phyloP scores from a whole-genome alignment of 768 basidiomycete genomes.

The Boletus bicolor region DNA sequence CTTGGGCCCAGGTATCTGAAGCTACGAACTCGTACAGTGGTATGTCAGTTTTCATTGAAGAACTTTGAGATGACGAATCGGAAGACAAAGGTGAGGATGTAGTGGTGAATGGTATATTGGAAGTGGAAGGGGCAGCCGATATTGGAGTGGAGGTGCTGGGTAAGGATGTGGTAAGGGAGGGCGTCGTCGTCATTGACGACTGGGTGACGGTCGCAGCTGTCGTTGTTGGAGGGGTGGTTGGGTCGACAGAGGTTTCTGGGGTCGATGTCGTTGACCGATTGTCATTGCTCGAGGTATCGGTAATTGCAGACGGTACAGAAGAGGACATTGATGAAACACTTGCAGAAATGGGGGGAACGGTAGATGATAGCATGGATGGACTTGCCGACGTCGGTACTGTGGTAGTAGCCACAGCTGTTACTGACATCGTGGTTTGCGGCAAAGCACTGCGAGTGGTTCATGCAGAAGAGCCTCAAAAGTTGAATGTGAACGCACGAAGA shows the following conservation, averaged over 20 bases:
- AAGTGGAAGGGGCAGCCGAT: slow-evolving; percentile 15
- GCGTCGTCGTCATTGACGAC: slow-evolving; percentile 8
- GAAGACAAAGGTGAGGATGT: slow-evolving; percentile 7
- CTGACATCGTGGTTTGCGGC: slow-evolving; percentile 10
- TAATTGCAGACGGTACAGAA: slow-evolving; percentile 14
- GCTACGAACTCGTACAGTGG: slow-evolving; percentile 26
- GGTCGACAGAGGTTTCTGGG: slow-evolving; percentile 17
- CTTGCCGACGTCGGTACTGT: slow-evolving; percentile 12
- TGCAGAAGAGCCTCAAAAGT: slow-evolving; percentile 3
- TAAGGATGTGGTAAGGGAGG: slow-evolving; percentile 8
- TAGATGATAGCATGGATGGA: slow-evolving; percentile 8
- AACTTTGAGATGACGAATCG: slow-evolving; percentile 4
- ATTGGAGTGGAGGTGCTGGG: slow-evolving; percentile 10
- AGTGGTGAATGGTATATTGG: slow-evolving; percentile 12
- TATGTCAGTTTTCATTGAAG: slow-evolving; percentile 4
- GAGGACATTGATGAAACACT: slow-evolving; percentile 5
- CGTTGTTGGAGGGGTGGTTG: slow-evolving; percentile 20
- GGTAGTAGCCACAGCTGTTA: slow-evolving; percentile 9
- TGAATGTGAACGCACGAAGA: slow-evolving; percentile 24
- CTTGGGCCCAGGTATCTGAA: slow-evolving; percentile 3
- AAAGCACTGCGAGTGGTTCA: slow-evolving; percentile 18
- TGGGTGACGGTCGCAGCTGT: slow-evolving; percentile 5
- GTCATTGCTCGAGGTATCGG: slow-evolving; percentile 14
- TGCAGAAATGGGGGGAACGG: slow-evolving; percentile 9
- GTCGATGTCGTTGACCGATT: slow-evolving; percentile 21